These are phyloP conservation scores for Eucalyptus erythrocorys DNA, from an alignment of 345 rosid genomes.

Conservation along the genomic window DNA sequence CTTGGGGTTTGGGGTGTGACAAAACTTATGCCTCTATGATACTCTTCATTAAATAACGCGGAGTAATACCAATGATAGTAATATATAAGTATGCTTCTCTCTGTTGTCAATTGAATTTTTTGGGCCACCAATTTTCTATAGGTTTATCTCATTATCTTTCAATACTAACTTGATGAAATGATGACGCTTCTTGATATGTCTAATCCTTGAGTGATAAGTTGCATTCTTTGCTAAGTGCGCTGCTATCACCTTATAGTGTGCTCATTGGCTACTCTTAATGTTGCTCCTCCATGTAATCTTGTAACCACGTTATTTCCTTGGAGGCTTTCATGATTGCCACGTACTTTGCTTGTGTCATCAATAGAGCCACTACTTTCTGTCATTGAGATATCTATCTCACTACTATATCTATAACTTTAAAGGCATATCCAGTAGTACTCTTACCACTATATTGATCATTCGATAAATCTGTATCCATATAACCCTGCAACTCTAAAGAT, in stretches of 20 bases:
- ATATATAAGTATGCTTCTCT: background rate
- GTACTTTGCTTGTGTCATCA: too few relatives aligned
- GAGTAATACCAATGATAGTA: background rate
- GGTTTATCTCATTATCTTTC: background rate
- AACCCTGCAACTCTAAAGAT: too few relatives aligned
- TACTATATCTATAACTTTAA: too few relatives aligned
- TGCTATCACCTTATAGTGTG: too few relatives aligned
- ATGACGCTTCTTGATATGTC: background rate
- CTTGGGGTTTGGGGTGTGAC: too few relatives aligned
- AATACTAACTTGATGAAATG: background rate
- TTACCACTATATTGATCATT: background rate
- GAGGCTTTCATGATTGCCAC: too few relatives aligned
- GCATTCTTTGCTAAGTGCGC: background rate
- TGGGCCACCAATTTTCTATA: background rate
- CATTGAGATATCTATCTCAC: background rate
- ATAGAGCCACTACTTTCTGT: too few relatives aligned
- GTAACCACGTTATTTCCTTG: too few relatives aligned
- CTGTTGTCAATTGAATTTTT: background rate
- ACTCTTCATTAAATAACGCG: background rate
- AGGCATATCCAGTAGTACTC: background rate
- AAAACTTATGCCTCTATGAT: background rate
- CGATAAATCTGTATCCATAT: background rate
- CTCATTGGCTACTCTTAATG: too few relatives aligned
- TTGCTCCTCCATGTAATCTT: too few relatives aligned
- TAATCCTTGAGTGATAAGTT: background rate